Base-by-base conservation (phyloP, 108 stramenopile genomes). In the Nitzschia putrida region DNA sequence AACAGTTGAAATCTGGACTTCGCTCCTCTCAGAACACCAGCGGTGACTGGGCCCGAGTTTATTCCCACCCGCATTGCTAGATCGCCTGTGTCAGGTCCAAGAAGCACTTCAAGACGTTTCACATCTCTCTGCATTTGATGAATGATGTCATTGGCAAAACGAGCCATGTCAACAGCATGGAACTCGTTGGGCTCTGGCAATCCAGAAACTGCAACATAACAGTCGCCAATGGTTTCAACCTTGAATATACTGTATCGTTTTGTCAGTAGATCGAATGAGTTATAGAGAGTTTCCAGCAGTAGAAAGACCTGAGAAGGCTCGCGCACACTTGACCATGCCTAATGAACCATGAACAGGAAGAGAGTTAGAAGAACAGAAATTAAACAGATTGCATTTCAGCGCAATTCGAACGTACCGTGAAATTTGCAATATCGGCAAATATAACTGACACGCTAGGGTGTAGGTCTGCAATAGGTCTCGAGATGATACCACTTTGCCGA, bases 41-140 rank as follows among this genome's bases (percentile, higher is more conserved):
- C 85, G 6, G 83, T 78, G 34, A 76, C 61, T 21, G 85, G 80
- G 14, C 85, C 86, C 10, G 43, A 45, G 37, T 63, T 37, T 41
- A 63, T 63, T 23, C 61, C 61, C 14, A 63, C 40, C 22, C 61
- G 61, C 14, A 63, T 14, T 1, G 61, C 61, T 13, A 63, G 61
- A 10, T 63, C 61, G 0, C 39, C 64, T 4, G 64, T 66, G 1
- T 66, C 64, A 13, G 64, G 64, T 53, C 64, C 64, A 51, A 66
- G 64, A 13, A 51, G 12, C 16, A 66, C 52, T 39, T 66, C 64
- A 8, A 66, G 52, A 13, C 42, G 25, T 22, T 52, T 66, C 26
- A 53, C 64, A 66, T 42, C 24, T 3, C 25, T 4, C 23, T 52
- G 26, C 64, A 52, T 53, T 53, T 66, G 44, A 8, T 22, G 13